A percentile compares a stretch with the other conserved stretches of the same genome.
Evolutionary conservation across 257 asterid genomes (phyloP).

Genomic region (Craterostigma plantagineum): DNA sequence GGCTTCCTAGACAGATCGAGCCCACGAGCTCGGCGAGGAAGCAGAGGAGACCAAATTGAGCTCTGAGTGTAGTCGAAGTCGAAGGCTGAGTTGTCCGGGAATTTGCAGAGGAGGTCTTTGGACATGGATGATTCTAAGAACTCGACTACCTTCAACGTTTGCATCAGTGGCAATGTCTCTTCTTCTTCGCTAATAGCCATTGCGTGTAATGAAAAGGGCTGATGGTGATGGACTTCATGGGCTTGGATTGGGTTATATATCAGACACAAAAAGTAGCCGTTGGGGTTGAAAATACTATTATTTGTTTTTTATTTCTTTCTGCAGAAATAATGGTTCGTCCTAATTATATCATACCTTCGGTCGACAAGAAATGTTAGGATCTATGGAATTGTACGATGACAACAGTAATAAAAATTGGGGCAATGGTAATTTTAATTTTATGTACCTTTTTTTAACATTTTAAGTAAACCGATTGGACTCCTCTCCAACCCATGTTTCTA

Average conservation of each 20-base stretch:
- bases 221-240: constrained; percentile 5
- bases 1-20: constrained; percentile 22
- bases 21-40: constrained; percentile 18
- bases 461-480: too few species aligned
- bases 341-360: too few species aligned
- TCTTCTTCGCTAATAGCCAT: constrained; percentile 1
- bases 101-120: constrained; percentile 47
- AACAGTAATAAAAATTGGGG: too few species aligned
- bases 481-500: too few species aligned
- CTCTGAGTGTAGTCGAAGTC: constrained; percentile 86
- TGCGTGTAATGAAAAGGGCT: not conserved
- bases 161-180: constrained; percentile 2
- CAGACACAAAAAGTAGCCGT: constrained; percentile 25
- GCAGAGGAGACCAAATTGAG: constrained; percentile 86
- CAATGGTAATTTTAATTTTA: too few species aligned
- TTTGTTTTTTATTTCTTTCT: too few species aligned
- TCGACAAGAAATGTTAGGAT: too few species aligned
- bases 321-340: too few species aligned
- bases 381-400: too few species aligned
- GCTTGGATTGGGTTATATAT: not conserved
- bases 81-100: constrained; percentile 72
- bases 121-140: constrained; percentile 70
- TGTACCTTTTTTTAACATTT: too few species aligned
- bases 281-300: not conserved
- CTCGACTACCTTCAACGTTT: constrained; percentile 44